phyloP scores from a whole-genome alignment of 2,329 filamentous ascomycete genomes.

The Ceratocystis lukuohia region DNA sequence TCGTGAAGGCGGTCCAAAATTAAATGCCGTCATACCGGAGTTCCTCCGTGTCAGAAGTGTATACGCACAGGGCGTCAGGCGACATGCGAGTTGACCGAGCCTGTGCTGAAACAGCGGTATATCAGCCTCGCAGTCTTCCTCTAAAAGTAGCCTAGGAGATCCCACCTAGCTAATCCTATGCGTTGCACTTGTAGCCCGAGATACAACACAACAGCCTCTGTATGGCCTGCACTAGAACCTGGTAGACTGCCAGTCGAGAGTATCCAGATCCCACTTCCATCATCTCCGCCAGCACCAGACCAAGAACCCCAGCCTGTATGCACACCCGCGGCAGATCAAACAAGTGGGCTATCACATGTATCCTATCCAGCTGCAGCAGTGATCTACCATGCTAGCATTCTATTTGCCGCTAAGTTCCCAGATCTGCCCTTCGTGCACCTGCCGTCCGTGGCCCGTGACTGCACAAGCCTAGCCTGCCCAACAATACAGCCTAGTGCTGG shows the following conservation, averaged over 20 bases:
- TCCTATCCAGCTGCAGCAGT: background rate
- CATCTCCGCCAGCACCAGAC: background rate
- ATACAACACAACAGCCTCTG: background rate
- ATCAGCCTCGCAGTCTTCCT: background rate
- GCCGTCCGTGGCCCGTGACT: constrained; percentile 5
- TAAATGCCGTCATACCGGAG: constrained; percentile 16
- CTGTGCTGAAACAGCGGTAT: constrained; percentile 11
- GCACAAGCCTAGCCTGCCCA: background rate
- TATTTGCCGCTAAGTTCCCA: constrained; percentile 10
- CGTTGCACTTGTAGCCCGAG: background rate
- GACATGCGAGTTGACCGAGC: constrained; percentile 11
- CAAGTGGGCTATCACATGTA: background rate
- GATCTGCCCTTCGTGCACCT: constrained; percentile 11
- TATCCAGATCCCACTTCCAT: background rate
- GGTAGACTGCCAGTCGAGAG: background rate
- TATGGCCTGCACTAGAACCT: background rate
- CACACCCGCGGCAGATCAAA: background rate
- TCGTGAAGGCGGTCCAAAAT: constrained; percentile 15
- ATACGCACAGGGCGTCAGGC: constrained; percentile 6
- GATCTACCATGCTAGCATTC: constrained; percentile 10
- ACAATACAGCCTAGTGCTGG: background rate
- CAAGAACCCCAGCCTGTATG: background rate
- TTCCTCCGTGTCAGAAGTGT: constrained; percentile 14
- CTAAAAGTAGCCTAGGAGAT: background rate
- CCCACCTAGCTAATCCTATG: background rate